Evolutionary conservation across 163 green algal species (phyloP).

Genomic region (Botryococcus braunii): DNA sequence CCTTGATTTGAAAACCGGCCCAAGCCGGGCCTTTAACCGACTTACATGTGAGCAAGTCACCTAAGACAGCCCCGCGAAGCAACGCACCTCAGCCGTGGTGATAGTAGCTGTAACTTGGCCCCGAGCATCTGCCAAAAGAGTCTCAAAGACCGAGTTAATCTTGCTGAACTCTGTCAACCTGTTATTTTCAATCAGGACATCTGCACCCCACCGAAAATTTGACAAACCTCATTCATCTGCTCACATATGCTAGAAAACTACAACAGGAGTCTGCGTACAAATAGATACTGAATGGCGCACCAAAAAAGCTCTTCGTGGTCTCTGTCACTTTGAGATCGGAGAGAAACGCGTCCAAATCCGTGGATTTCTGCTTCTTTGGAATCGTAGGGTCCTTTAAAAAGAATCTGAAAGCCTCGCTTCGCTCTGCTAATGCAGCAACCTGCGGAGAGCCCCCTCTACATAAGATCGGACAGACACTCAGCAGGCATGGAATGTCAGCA

Average conservation of each 20-base stretch:
- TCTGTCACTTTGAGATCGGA: conserved; percentile 33
- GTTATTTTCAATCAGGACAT: conserved; percentile 44
- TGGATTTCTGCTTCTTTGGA: conserved; percentile 24
- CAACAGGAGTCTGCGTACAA: not conserved
- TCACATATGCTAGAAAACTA: not conserved
- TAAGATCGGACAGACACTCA: not conserved
- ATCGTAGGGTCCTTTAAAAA: conserved; percentile 48
- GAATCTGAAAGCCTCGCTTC: conserved; percentile 29
- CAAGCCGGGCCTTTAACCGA: too few species aligned
- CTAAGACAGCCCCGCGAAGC: too few species aligned
- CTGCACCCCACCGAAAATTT: conserved; percentile 14
- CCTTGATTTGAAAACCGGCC: too few species aligned
- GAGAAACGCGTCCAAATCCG: conserved; percentile 38
- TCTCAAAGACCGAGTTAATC: conserved; percentile 33
- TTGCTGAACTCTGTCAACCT: conserved; percentile 26
- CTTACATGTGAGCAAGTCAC: too few species aligned
- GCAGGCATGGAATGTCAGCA: too few species aligned
- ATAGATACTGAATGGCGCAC: conserved; percentile 15
- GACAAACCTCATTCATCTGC: not conserved
- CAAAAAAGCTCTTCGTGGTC: conserved; percentile 45
- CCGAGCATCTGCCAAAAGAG: conserved; percentile 29
- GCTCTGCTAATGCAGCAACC: conserved; percentile 10
- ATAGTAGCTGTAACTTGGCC: conserved; percentile 40
- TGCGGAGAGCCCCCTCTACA: conserved; percentile 1
- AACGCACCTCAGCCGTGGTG: conserved; percentile 33